phyloP scores from a whole-genome alignment of 768 basidiomycete species.

The Russula sp. region DNA sequence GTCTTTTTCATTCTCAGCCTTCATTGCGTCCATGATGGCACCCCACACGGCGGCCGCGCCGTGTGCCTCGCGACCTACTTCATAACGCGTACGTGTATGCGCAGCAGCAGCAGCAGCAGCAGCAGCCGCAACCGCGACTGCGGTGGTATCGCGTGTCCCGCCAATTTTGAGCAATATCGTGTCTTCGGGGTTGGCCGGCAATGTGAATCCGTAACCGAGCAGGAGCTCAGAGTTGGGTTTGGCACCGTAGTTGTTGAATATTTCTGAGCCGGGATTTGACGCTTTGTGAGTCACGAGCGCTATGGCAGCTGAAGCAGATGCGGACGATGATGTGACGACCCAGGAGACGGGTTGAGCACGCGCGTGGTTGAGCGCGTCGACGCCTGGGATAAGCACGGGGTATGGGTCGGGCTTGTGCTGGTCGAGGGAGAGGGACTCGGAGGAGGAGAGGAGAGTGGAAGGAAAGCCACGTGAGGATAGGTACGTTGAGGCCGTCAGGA shows the following conservation, averaged over 20 bases:
- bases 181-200: conserved; percentile 79
- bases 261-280: conserved; percentile 47
- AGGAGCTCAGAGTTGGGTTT: conserved; percentile 90
- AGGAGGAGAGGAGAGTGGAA: conserved; percentile 66
- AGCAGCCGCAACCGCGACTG: conserved; percentile 35
- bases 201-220: conserved; percentile 87
- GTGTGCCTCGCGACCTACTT: conserved; percentile 55
- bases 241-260: conserved; percentile 90
- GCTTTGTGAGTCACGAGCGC: conserved; percentile 58
- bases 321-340: conserved; percentile 46
- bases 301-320: conserved; percentile 37
- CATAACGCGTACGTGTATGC: conserved; percentile 44
- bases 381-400: conserved; percentile 81
- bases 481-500: conserved; percentile 69
- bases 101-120: too few relatives aligned
- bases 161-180: conserved; percentile 78
- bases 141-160: conserved; percentile 37
- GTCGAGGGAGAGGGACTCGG: conserved; percentile 47
- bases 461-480: conserved; percentile 90
- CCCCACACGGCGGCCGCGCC: conserved; percentile 62
- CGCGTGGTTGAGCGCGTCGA: conserved; percentile 85
- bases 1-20: conserved; percentile 29
- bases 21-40: conserved; percentile 43
- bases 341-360: conserved; percentile 81
- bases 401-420: conserved; percentile 51